Evolutionary conservation across 2,329 filamentous ascomycete species (phyloP).

Genomic region (Ophiostoma piceae): DNA sequence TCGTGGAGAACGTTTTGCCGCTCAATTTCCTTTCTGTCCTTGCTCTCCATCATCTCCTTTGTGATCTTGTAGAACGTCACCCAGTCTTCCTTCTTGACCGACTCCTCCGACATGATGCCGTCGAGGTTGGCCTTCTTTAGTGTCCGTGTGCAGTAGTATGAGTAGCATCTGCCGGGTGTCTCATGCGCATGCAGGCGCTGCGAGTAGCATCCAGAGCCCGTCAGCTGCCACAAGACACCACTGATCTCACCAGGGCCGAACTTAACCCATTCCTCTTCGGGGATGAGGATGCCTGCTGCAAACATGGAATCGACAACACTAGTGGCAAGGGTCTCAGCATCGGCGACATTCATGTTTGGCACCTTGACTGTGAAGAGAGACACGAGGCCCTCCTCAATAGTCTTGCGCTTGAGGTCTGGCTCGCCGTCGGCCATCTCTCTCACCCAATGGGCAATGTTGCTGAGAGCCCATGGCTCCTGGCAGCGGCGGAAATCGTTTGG

Average conservation of each 20-base stretch:
- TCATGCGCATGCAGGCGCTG: slow-evolving; percentile 70
- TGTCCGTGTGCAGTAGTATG: slow-evolving; percentile 87
- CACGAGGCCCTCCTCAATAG: slow-evolving; percentile 80
- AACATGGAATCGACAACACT: slow-evolving; percentile 78
- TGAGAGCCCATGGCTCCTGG: slow-evolving; percentile 85
- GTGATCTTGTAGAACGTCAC: slow-evolving; percentile 79
- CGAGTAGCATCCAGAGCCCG: slow-evolving; percentile 85
- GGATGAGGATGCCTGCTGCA: slow-evolving; percentile 67
- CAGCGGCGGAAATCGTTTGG: slow-evolving; percentile 78
- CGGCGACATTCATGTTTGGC: slow-evolving; percentile 95
- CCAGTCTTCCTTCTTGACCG: slow-evolving; percentile 75
- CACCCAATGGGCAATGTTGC: slow-evolving; percentile 80
- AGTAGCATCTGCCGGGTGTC: slow-evolving; percentile 76
- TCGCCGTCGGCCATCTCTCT: slow-evolving; percentile 87
- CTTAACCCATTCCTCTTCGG: slow-evolving; percentile 97
- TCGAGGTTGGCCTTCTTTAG: slow-evolving; percentile 90
- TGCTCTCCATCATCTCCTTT: slow-evolving; percentile 66
- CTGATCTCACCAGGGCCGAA: slow-evolving; percentile 75
- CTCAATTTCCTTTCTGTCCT: slow-evolving; percentile 80
- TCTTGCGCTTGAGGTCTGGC: slow-evolving; percentile 75
- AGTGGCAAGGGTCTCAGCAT: slow-evolving; percentile 80
- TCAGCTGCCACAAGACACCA: slow-evolving; percentile 89
- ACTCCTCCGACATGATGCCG: slow-evolving; percentile 62
- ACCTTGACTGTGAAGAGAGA: slow-evolving; percentile 91
- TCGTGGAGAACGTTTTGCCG: slow-evolving; percentile 93